phyloP scores from a whole-genome alignment of 495 filamentous ascomycete species.

The Barbatosphaeria neglecta region DNA sequence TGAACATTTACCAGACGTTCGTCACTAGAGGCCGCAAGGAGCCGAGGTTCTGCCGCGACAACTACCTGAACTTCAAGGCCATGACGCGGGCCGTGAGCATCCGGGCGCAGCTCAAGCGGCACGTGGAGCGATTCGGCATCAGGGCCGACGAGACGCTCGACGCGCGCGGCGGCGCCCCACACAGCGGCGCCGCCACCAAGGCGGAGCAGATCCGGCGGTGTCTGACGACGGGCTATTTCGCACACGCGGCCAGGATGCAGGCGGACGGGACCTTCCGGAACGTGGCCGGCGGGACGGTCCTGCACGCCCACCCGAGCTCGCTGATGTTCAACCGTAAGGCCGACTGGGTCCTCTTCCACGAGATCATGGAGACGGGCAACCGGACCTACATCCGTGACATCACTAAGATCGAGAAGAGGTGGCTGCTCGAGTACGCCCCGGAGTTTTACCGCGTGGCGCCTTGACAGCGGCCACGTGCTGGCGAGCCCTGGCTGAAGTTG shows the following conservation, averaged over 20 bases:
- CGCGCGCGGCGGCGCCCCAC: slow-evolving; percentile 11
- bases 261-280: slow-evolving; percentile 84
- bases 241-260: slow-evolving; percentile 92
- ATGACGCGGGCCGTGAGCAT: slow-evolving; percentile 78
- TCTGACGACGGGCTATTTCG: slow-evolving; percentile 85
- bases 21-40: slow-evolving; percentile 78
- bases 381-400: slow-evolving; percentile 90
- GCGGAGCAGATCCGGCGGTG: slow-evolving; percentile 72
- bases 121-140: slow-evolving; percentile 77
- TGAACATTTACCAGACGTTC: slow-evolving; percentile 91
- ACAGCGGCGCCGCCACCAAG: slow-evolving; percentile 14
- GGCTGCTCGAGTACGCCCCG: slow-evolving; percentile 81
- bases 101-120: slow-evolving; percentile 72
- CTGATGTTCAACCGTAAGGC: slow-evolving; percentile 97
- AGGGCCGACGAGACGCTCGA: slow-evolving; percentile 48
- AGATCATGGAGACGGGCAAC: slow-evolving; percentile 80
- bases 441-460: slow-evolving; percentile 60
- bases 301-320: slow-evolving; percentile 86
- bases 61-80: slow-evolving; percentile 75
- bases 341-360: slow-evolving; percentile 96
- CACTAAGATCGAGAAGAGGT: slow-evolving; percentile 81
- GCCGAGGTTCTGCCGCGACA: slow-evolving; percentile 73
- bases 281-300: slow-evolving; percentile 55
- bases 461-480: too few relatives aligned
- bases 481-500: background rate